Percentiles rank a stretch among this genome's conserved stretches.
Evolutionary conservation across 1,139 yeast species (phyloP).

Genomic region (Taphrina communis): DNA sequence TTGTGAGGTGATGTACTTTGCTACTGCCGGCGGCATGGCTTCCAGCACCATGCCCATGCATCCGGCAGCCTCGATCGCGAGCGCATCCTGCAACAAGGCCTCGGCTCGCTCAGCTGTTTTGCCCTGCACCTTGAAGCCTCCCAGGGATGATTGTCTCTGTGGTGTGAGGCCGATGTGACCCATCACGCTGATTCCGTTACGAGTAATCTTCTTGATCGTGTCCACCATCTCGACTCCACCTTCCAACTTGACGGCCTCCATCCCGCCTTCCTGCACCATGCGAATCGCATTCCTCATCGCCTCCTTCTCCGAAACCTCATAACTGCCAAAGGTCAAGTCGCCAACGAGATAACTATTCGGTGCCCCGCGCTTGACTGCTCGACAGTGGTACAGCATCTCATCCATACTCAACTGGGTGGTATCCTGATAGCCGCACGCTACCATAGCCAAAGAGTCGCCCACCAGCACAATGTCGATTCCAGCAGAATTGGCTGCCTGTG

Average conservation of each 20-base stretch:
- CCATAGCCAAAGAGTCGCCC: conserved; percentile 95
- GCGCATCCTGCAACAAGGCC: conserved; percentile 65
- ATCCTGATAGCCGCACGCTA: conserved; percentile 72
- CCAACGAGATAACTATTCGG: conserved; percentile 72
- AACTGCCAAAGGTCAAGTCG: conserved; percentile 88
- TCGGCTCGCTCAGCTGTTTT: conserved; percentile 62
- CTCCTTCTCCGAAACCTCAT: conserved; percentile 67
- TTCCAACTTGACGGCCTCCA: conserved; percentile 85
- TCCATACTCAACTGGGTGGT: conserved; percentile 47
- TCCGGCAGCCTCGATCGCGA: conserved; percentile 75
- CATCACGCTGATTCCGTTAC: conserved; percentile 83
- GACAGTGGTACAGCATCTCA: conserved; percentile 75
- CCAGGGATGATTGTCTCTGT: conserved; percentile 75
- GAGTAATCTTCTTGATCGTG: conserved; percentile 60
- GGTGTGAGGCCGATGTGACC: conserved; percentile 96
- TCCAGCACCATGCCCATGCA: conserved; percentile 78
- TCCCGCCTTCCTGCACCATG: conserved; percentile 65
- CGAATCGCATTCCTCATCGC: conserved; percentile 70
- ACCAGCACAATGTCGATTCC: conserved; percentile 73
- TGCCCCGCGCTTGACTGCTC: conserved; percentile 73
- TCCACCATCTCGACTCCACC: conserved; percentile 68
- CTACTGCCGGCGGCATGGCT: conserved; percentile 82
- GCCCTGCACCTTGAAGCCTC: conserved; percentile 92
- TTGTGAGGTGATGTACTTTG: conserved; percentile 64
- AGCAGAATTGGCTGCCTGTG: conserved; percentile 70